Percentiles rank a stretch among this genome's conserved stretches.
These are phyloP conservation scores for Microbotryum scabiosae DNA, from an alignment of 1,284 basidiomycete genomes.

Conservation along the genomic window DNA sequence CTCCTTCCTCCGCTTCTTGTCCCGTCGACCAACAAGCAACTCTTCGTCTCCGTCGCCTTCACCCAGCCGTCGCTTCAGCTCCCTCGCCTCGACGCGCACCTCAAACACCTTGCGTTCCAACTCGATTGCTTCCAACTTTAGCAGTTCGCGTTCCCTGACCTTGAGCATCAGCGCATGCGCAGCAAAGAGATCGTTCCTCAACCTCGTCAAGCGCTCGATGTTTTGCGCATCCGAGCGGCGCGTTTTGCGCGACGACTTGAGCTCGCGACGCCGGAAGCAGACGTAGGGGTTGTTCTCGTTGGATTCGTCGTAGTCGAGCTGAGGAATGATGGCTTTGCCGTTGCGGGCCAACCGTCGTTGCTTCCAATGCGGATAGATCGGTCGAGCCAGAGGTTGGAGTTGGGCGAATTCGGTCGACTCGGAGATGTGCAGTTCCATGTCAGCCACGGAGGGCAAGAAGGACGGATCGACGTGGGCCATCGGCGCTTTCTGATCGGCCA, in stretches of 20 bases:
- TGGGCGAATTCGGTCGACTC: too few relatives aligned
- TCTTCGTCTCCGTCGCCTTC: conserved; percentile 72
- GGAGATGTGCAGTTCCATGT: too few relatives aligned
- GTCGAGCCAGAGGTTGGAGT: conserved; percentile 52
- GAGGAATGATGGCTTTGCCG: conserved; percentile 61
- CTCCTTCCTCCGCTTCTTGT: conserved; percentile 52
- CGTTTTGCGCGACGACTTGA: conserved; percentile 90
- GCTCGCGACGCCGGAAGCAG: conserved; percentile 92
- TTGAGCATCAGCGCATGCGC: conserved; percentile 64
- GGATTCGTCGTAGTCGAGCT: conserved; percentile 64
- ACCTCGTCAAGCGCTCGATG: conserved; percentile 73
- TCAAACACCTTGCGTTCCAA: conserved; percentile 67
- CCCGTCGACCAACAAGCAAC: conserved; percentile 60
- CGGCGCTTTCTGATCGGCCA: conserved; percentile 79
- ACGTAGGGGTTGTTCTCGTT: conserved; percentile 95
- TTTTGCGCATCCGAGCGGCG: conserved; percentile 79
- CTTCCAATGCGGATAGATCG: conserved; percentile 73
- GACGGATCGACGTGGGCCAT: conserved; percentile 64
- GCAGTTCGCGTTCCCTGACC: conserved; percentile 61
- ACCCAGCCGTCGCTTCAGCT: conserved; percentile 65
- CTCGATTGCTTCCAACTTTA: conserved; percentile 59
- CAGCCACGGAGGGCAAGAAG: conserved; percentile 1
- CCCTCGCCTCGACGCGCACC: conserved; percentile 62
- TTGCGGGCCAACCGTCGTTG: conserved; percentile 62
- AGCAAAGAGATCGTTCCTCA: conserved; percentile 65